Conservation (phyloP, 345 rosid genomes). For the Excoecaria cochinchinensis region DNA sequence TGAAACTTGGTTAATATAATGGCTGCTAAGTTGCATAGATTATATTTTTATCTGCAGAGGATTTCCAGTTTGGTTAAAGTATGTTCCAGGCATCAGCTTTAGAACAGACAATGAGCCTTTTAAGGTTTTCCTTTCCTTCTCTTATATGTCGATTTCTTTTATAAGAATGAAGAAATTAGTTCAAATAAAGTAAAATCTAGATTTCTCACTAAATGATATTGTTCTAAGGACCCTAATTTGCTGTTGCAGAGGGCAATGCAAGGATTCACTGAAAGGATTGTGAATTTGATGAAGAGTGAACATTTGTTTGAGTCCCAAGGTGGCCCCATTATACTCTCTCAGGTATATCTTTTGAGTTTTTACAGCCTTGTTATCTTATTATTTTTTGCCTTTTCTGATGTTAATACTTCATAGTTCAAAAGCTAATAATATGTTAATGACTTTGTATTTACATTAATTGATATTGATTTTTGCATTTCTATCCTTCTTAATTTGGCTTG, state of each 20-base stretch:
- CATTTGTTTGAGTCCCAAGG: constrained; percentile 93
- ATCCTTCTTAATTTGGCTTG: neutral
- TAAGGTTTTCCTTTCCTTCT: constrained; percentile 53
- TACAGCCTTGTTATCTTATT: neutral
- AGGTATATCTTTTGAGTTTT: constrained; percentile 45
- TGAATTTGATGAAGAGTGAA: constrained; percentile 91
- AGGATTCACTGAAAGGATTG: constrained; percentile 93
- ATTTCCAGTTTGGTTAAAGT: constrained; percentile 98
- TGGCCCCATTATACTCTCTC: constrained; percentile 96
- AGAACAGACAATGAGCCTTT: constrained; percentile 99
- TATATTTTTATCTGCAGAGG: constrained; percentile 50
- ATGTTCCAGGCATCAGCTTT: constrained; percentile 97
- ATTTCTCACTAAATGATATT: neutral
- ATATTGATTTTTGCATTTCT: no score
- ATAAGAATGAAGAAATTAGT: constrained; percentile 8
- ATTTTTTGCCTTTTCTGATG: neutral
- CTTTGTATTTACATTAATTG: neutral
- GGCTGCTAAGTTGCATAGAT: neutral
- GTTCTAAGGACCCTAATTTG: neutral
- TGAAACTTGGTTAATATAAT: neutral
- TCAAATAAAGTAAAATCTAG: constrained; percentile 11
- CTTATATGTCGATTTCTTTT: neutral
- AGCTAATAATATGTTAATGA: neutral
- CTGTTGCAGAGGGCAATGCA: constrained; percentile 85
- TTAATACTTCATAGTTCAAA: neutral